Evolutionary conservation across 768 basidiomycete species (phyloP), one percentile per base, ranked within the genome.

Genomic region (Serendipita vermifera): DNA sequence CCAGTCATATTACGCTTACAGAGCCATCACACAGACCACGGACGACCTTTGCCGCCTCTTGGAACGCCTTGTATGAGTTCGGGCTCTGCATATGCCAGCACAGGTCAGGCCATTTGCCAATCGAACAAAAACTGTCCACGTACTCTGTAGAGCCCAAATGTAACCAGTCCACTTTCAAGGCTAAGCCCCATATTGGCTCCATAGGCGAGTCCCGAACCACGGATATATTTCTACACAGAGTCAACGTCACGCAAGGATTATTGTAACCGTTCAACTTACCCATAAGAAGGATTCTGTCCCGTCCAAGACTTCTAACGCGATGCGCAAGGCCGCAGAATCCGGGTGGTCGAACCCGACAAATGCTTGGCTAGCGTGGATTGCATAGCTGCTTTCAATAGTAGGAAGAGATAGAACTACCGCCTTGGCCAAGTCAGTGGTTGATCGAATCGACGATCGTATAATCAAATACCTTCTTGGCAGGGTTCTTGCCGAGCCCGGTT

Each of bases 281-380:
- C 94, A 98, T 57, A 97, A 79, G 66, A 83, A 96, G 61, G 89
- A 87, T 72, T 98, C 96, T 7, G 89, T 82, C 11, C 90, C 93
- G 62, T 96, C 96, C 53, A 99, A 72, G 14, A 91, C 80, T 61
- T 93, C 87, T 2, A 82, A 70, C 3, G 92, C 82, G n/a, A 98
- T 77, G 20, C 83, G 77, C 26, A 94, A 70, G n/a, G 83, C 84
- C 2, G 94, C 83, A 62, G 83, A 83, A 59, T 93, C 89, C 4
- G 83, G 80, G 64, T 94, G 83, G 55, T 80, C 69, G 66, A 85
- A 92, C 24, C 89, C 87, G 64, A 75, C 73, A 35, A 92, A 82
- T 27, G 84, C 82, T 65, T 83, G 88, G 0, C 87, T 77, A 5
- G 80, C 82, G 65, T 91, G 84, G 7, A 73, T 78, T 17, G 80